These are phyloP conservation scores for Alternaria gaisen DNA, from an alignment of 2,329 filamentous ascomycete genomes.

Conservation along the genomic window DNA sequence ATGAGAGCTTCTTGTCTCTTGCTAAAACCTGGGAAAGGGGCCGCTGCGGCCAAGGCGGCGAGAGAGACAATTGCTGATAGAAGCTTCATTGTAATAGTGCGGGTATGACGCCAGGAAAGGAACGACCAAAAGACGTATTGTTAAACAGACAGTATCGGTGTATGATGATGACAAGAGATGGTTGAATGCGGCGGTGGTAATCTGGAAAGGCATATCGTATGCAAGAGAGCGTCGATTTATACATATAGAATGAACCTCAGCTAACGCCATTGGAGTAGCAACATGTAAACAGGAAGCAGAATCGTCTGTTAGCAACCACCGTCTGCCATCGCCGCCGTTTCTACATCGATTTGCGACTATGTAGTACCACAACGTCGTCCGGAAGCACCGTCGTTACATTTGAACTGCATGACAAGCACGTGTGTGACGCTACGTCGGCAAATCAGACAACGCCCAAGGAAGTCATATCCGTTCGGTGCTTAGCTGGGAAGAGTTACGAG, in stretches of 20 bases:
- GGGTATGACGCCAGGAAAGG: background rate
- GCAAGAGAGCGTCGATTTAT: background rate
- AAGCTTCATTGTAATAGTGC: slow-evolving; percentile 12
- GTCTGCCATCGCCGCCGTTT: background rate
- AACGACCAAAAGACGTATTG: background rate
- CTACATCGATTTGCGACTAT: background rate
- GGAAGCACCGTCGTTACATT: background rate
- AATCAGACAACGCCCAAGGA: background rate
- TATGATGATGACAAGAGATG: background rate
- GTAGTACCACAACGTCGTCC: background rate
- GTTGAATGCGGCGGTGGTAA: background rate
- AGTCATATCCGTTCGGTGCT: background rate
- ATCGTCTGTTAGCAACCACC: background rate
- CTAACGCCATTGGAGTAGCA: background rate
- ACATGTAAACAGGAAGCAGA: background rate
- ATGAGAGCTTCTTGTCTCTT: background rate
- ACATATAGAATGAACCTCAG: background rate
- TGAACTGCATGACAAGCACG: background rate
- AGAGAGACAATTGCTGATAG: slow-evolving; percentile 3
- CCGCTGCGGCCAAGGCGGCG: background rate
- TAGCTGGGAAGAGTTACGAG: background rate
- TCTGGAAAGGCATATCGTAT: background rate
- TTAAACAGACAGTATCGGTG: background rate
- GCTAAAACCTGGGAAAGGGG: slow-evolving; percentile 10
- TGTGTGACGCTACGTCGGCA: background rate